Evolutionary conservation across 495 filamentous ascomycete species (phyloP), one percentile per base, ranked within the genome.

Genomic region (Penicillium crystallinum): DNA sequence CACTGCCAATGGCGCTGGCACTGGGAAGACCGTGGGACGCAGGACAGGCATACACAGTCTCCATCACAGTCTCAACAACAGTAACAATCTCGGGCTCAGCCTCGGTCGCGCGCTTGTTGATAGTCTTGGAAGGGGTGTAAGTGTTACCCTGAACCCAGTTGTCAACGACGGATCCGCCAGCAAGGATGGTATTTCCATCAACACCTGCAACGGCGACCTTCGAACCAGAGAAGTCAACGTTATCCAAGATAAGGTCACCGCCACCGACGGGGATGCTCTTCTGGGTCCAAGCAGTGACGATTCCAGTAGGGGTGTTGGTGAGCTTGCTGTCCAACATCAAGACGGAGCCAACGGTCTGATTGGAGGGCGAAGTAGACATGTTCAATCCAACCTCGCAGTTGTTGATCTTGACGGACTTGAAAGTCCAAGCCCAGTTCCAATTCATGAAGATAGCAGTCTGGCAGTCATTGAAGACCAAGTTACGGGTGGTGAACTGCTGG

Each of bases 401-500:
- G 67, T 89, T 87, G 76, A 97, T 88, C 12, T 73, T 78, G 38
- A 96, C 60, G 17, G 82, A 87, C 65, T 95, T 90, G 73, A 93
- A 82, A 47, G 82, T 85, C 87, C 90, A 97, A 8, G 85, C 81
- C 92, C 90, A 95, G 70, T 91, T 87, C 91, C 90, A 96, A 77
- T 92, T 91, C 87, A 91, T 88, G 73, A 80, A 93, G 52, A 96
- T 66, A 46, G 88, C 90, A 19, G 91, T 96, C 61, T 90, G 78
- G 73, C 89, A 93, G 69, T 83, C 80, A 62, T 91, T 93, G 79
- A 96, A 96, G 29, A 78, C 87, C 62, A 97, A 58, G 71, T 97
- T 97, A 53, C 91, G 87, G 48, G 86, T 91, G 6, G 92, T 95
- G 69, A 93, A 97, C 67, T 97, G 92, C 71, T 97, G 92, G 71